phyloP scores from a whole-genome alignment of 2,329 filamentous ascomycete species.

The Mariannaea elegans region DNA sequence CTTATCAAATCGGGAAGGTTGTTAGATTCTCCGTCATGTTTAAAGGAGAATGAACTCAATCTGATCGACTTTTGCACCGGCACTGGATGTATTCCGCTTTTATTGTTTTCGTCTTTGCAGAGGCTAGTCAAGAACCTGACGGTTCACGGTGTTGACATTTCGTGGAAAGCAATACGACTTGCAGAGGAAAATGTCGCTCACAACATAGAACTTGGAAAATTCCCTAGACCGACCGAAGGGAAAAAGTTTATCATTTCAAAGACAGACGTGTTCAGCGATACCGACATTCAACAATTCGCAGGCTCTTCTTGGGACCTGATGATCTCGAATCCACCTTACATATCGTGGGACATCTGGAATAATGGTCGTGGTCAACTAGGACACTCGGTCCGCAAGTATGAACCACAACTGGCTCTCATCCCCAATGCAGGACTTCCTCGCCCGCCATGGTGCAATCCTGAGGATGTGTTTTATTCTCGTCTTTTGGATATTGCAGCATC shows the following conservation, averaged over 20 bases:
- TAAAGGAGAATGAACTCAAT: constrained; percentile 51
- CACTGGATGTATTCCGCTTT: constrained; percentile 87
- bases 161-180: constrained; percentile 69
- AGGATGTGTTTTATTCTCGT: constrained; percentile 73
- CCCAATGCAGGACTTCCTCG: constrained; percentile 46
- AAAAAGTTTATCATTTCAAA: constrained; percentile 54
- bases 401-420: constrained; percentile 84
- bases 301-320: constrained; percentile 67
- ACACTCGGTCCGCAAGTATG: constrained; percentile 83
- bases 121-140: constrained; percentile 51
- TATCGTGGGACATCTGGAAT: constrained; percentile 65
- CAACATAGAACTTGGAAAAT: constrained; percentile 50
- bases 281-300: constrained; percentile 43
- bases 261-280: constrained; percentile 60
- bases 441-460: constrained; percentile 45
- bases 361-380: constrained; percentile 54
- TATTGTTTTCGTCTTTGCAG: constrained; percentile 71
- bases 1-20: constrained; percentile 46
- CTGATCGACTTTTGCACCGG: constrained; percentile 91
- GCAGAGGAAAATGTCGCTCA: constrained; percentile 69
- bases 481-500: constrained; percentile 64
- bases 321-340: constrained; percentile 91
- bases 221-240: constrained; percentile 26
- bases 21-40: constrained; percentile 17
- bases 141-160: constrained; percentile 80